Evolutionary conservation across 176 grass and related monocot genomes (phyloP).

Genomic region (Poa annua): DNA sequence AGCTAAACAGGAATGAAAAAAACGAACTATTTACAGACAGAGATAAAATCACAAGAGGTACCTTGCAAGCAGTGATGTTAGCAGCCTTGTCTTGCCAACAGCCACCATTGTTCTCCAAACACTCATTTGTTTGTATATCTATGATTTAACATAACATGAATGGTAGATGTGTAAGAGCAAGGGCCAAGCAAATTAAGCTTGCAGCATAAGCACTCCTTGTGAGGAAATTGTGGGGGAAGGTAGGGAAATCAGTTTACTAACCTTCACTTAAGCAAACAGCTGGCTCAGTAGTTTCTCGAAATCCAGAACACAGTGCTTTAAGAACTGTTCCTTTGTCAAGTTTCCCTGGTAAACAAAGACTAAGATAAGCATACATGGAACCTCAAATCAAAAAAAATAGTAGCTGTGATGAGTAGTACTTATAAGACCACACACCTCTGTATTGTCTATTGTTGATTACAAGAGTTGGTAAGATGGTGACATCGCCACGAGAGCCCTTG

Average conservation of each 20-base stretch:
- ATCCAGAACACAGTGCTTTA: conserved; percentile 81
- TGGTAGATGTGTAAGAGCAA: not conserved
- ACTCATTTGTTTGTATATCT: conserved; percentile 99
- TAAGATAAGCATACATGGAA: conserved; percentile 2
- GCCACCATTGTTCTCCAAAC: conserved; percentile 92
- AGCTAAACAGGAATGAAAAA: conserved; percentile 7
- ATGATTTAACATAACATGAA: conserved; percentile 21
- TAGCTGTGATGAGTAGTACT: not conserved
- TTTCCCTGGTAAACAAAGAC: conserved; percentile 56
- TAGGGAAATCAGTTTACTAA: conserved; percentile 32
- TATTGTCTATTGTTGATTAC: conserved; percentile 90
- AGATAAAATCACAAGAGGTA: conserved; percentile 46
- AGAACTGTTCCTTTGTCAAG: conserved; percentile 74
- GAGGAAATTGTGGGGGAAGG: not conserved
- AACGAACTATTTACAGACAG: not conserved
- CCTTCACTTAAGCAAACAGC: conserved; percentile 87
- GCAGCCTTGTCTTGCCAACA: conserved; percentile 89
- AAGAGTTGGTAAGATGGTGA: conserved; percentile 80
- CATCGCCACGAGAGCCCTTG: conserved; percentile 74
- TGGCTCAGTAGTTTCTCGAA: conserved; percentile 75
- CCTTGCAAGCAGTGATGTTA: conserved; percentile 98
- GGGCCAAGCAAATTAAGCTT: conserved; percentile 20
- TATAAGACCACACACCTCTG: conserved; percentile 54
- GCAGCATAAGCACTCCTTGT: not conserved
- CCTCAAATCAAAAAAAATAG: not conserved